A percentile compares a stretch with the other conserved stretches of the same genome.
These are phyloP conservation scores for Pythium volutum DNA, from an alignment of 352 stramenopile species.

Conservation along the genomic window DNA sequence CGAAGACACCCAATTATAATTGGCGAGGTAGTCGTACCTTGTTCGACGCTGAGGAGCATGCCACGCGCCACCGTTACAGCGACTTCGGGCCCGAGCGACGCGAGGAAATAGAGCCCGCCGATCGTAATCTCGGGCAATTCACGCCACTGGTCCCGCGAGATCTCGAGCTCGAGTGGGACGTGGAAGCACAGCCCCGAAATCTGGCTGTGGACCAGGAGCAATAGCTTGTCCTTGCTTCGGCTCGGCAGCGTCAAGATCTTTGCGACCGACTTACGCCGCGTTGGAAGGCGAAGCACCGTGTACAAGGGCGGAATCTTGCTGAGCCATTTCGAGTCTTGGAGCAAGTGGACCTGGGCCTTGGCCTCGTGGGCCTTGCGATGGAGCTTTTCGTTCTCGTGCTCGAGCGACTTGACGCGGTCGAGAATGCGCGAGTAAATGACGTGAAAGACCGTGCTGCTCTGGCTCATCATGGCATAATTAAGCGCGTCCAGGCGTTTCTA, in stretches of 20 bases:
- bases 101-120: constrained; percentile 18
- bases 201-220: constrained; percentile 23
- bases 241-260: constrained; percentile 4
- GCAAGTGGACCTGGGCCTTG: constrained; percentile 21
- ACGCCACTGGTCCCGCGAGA: constrained; percentile 16
- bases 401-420: constrained; percentile 20
- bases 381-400: constrained; percentile 25
- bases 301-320: constrained; percentile 24
- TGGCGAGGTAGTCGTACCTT: constrained; percentile 1
- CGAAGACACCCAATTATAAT: not conserved
- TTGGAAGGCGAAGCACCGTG: constrained; percentile 12
- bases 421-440: constrained; percentile 23
- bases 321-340: constrained; percentile 25
- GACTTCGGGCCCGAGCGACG: constrained; percentile 11
- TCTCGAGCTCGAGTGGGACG: constrained; percentile 19
- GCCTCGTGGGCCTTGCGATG: constrained; percentile 20
- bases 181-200: constrained; percentile 23
- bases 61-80: constrained; percentile 7
- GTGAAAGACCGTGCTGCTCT: constrained; percentile 23
- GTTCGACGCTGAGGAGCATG: constrained; percentile 18
- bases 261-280: constrained; percentile 16
- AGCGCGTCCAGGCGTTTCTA: constrained; percentile 21
- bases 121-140: constrained; percentile 20
- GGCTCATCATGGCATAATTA: constrained; percentile 24
- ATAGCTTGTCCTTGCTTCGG: constrained; percentile 14